These are phyloP conservation scores for Gloeostereum incarnatum DNA, from an alignment of 768 basidiomycete genomes.

Conservation along the genomic window DNA sequence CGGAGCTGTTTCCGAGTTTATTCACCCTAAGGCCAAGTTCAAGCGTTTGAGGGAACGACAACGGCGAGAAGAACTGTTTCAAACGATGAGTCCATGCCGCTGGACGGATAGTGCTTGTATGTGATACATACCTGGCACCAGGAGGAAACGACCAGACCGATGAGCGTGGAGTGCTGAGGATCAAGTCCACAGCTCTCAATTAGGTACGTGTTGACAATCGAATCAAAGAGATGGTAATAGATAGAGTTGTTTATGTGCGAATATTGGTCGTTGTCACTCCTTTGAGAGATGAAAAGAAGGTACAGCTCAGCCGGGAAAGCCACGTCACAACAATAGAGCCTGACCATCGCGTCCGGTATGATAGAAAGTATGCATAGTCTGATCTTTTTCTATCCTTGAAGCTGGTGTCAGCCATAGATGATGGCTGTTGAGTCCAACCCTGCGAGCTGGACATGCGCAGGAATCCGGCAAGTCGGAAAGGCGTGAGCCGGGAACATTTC, in stretches of 20 bases:
- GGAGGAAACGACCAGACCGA: slow-evolving; percentile 76
- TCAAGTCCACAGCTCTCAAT: slow-evolving; percentile 51
- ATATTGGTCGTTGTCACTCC: slow-evolving; percentile 87
- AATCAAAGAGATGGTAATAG: slow-evolving; percentile 79
- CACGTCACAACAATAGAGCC: slow-evolving; percentile 10
- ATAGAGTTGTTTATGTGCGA: slow-evolving; percentile 74
- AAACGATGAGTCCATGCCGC: background rate
- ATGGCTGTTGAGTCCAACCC: no score
- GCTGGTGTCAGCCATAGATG: no score
- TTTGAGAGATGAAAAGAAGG: slow-evolving; percentile 20
- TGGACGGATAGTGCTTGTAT: no score
- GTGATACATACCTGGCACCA: slow-evolving; percentile 44
- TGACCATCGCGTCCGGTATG: slow-evolving; percentile 66
- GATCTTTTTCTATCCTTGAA: no score
- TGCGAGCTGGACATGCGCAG: no score
- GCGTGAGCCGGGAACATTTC: no score
- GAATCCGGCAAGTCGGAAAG: no score
- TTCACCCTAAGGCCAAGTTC: slow-evolving; percentile 63
- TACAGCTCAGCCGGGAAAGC: background rate
- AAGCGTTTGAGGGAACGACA: slow-evolving; percentile 65
- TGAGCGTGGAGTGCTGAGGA: slow-evolving; percentile 41
- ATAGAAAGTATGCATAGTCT: slow-evolving; percentile 52
- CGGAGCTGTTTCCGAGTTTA: slow-evolving; percentile 66
- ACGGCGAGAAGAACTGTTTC: slow-evolving; percentile 55
- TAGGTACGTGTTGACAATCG: slow-evolving; percentile 73